Base-by-base conservation (phyloP, 1,284 basidiomycete genomes). In the Ceratobasidium sp. region DNA sequence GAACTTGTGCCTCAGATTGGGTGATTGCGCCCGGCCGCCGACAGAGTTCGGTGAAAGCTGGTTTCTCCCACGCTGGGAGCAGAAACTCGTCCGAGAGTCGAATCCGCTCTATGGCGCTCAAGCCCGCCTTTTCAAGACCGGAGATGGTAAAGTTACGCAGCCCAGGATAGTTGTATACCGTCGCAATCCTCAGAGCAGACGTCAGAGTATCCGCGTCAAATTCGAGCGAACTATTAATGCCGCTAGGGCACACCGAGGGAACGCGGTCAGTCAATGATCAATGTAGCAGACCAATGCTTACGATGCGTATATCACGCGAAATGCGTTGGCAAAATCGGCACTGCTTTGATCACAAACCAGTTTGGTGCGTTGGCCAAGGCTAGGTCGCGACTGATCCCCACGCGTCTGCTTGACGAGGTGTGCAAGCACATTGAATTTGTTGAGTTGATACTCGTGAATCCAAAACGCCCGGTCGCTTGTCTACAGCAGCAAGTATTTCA, bases 381-480 rank as follows among this genome's bases (percentile, higher is more conserved):
- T 43, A 9, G 66, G 58, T 8, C 19, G 16, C 14, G 13, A 22
- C 16, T 53, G 34, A 9, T 39, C 13, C 5, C 22, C 53, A 19
- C 66, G 51, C 16, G 49, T 39, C 37, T 69, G 29, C n/a, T 46
- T 16, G 24, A 69, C 58, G 22, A 43, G 37, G 5, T 48, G 37
- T 39, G 39, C 66, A 8, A 69, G n/a, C 11, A 24, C 39, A 19
- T 37, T 22, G 24, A 69, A 69, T 41, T 58, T 69, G 53, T 14
- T 46, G 51, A 69, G 66, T 22, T 69, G 66, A 27, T 56, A 69
- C 39, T 69, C 66, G 39, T 69, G 66, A 9, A 69, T 24, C 66
- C 66, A 69, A 29, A 69, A 69, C 37, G 27, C 29, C 7, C 37
- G 51, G 11, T 48, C 49, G 53, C 13, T n/a, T 29, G 51, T 69